Conservation (phyloP, 768 basidiomycete species). For the Pisolithus sp. region DNA sequence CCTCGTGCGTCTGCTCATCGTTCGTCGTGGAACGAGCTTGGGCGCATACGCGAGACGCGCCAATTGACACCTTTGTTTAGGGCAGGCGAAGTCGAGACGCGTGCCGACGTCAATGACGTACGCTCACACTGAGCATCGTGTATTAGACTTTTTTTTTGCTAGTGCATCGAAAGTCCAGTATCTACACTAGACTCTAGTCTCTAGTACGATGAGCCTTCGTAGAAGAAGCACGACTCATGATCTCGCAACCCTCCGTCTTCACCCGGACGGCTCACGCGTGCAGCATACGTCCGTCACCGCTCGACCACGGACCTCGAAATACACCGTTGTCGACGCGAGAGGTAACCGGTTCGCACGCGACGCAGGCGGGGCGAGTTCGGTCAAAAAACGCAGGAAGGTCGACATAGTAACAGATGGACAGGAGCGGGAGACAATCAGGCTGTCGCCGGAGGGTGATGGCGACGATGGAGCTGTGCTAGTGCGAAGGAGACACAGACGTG, state of each 20-base stretch:
- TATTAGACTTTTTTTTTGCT: background rate
- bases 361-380: conserved; percentile 47
- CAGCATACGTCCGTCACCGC: conserved; percentile 35
- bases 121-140: too few species aligned
- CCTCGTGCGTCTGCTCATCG: conserved; percentile 26
- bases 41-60: conserved; percentile 14
- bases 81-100: conserved; percentile 15
- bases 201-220: conserved; percentile 25
- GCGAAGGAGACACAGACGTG: background rate
- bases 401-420: conserved; percentile 15
- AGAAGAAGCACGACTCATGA: conserved; percentile 56
- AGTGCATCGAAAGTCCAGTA: background rate
- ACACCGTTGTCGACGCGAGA: conserved; percentile 37
- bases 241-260: conserved; percentile 56
- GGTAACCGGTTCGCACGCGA: conserved; percentile 66
- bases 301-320: conserved; percentile 28
- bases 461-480: conserved; percentile 9
- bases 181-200: too few species aligned
- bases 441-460: conserved; percentile 15
- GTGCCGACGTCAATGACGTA: background rate
- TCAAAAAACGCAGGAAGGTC: conserved; percentile 31
- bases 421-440: conserved; percentile 19
- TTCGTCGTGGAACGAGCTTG: background rate
- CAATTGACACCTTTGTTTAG: conserved; percentile 8
- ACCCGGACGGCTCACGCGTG: conserved; percentile 58